A percentile compares a stretch with the other conserved stretches of the same genome.
Evolutionary conservation across 768 basidiomycete species (phyloP).

Genomic region (Rhizopogon roseolus): DNA sequence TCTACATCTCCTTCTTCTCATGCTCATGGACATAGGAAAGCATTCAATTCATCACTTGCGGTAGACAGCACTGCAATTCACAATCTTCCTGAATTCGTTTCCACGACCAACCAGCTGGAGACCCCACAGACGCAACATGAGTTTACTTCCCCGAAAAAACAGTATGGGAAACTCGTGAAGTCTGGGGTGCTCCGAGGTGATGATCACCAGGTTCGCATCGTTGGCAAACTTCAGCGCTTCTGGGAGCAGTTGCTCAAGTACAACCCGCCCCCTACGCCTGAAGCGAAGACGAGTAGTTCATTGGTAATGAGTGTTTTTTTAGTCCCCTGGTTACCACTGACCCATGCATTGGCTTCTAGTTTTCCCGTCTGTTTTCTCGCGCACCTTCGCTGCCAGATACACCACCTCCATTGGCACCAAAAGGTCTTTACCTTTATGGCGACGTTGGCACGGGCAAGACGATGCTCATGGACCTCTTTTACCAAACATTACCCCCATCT

Average conservation of each 20-base stretch:
- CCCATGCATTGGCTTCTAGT: constrained; percentile 6
- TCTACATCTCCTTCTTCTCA: not conserved
- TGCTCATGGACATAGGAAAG: not conserved
- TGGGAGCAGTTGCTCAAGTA: constrained; percentile 70
- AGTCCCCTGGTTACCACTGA: constrained; percentile 25
- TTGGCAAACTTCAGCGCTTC: constrained; percentile 75
- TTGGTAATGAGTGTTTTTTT: constrained; percentile 23
- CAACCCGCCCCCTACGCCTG: constrained; percentile 60
- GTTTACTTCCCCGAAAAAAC: constrained; percentile 23
- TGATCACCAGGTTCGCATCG: constrained; percentile 78
- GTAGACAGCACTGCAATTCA: not conserved
- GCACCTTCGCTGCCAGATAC: constrained; percentile 12
- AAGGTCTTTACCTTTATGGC: constrained; percentile 92
- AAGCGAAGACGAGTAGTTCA: constrained; percentile 25
- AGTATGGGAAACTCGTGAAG: constrained; percentile 45
- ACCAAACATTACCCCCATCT: constrained; percentile 67
- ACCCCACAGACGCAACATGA: not conserved
- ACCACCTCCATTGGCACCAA: constrained; percentile 57
- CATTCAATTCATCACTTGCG: not conserved
- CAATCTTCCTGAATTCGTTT: not conserved
- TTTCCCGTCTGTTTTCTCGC: constrained; percentile 26
- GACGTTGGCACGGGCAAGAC: constrained; percentile 97
- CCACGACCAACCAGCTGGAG: not conserved
- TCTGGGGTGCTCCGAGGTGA: constrained; percentile 64
- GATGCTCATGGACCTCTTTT: constrained; percentile 99